phyloP scores from a whole-genome alignment of 2,329 filamentous ascomycete genomes.

The Diaporthe australafricana region DNA sequence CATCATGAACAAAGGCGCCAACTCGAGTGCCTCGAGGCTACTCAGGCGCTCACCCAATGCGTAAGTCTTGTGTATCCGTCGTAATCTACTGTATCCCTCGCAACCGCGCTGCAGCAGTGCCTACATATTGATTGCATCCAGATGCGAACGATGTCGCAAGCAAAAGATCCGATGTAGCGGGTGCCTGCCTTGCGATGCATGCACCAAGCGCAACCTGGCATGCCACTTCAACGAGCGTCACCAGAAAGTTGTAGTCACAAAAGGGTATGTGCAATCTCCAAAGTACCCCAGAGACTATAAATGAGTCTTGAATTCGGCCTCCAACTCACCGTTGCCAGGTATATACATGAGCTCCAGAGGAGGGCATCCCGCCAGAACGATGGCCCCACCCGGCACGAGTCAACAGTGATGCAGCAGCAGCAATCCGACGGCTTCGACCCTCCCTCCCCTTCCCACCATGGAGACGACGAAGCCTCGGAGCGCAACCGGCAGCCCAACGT shows the following conservation, averaged over 20 bases:
- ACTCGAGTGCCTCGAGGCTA: neutral
- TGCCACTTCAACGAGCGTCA: constrained; percentile 58
- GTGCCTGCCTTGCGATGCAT: constrained; percentile 54
- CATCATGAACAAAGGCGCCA: constrained; percentile 10
- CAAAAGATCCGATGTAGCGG: constrained; percentile 60
- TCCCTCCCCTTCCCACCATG: neutral
- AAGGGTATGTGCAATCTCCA: constrained; percentile 49
- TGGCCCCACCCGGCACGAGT: neutral
- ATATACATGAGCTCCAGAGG: constrained; percentile 16
- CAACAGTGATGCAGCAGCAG: neutral
- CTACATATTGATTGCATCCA: no score
- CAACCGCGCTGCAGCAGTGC: neutral
- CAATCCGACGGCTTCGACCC: neutral
- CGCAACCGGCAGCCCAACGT: neutral
- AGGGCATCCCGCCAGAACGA: neutral
- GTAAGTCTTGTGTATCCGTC: neutral
- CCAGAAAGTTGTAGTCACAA: constrained; percentile 61
- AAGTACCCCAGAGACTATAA: no score
- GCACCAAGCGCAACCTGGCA: constrained; percentile 53
- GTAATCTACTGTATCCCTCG: no score
- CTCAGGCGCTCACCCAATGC: constrained; percentile 8
- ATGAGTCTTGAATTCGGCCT: no score
- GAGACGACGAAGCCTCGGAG: neutral
- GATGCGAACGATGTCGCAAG: constrained; percentile 56
- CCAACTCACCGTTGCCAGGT: neutral